A percentile compares a stretch with the other conserved stretches of the same genome.
Conservation (phyloP, 2,329 filamentous ascomycete species). For the Leptographium radiaticola region DNA sequence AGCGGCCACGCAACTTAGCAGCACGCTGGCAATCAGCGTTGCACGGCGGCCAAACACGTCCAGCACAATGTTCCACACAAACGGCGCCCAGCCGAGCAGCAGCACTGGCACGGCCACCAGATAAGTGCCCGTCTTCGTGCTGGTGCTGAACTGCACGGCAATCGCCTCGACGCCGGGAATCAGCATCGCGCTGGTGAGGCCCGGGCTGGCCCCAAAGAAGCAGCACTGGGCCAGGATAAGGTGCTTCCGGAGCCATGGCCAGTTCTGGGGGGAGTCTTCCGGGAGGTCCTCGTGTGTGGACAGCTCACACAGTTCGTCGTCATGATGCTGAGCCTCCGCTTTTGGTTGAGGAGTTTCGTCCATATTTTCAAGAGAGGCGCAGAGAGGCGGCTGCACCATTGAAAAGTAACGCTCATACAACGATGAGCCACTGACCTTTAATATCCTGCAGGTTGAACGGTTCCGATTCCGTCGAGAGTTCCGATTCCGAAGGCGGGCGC, state of each 20-base stretch:
- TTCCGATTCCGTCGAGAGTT: too few relatives aligned
- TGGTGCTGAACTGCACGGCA: not conserved
- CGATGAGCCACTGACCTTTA: too few relatives aligned
- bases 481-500: too few relatives aligned
- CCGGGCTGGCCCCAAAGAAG: not conserved
- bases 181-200: not conserved
- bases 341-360: too few relatives aligned
- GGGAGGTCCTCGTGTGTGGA: too few relatives aligned
- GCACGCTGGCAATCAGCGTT: not conserved
- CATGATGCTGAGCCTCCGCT: too few relatives aligned
- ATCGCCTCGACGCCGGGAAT: not conserved
- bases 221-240: not conserved
- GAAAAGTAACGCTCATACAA: too few relatives aligned
- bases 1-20: not conserved
- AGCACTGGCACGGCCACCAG: not conserved
- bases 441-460: too few relatives aligned
- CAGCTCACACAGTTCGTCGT: too few relatives aligned
- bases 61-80: not conserved
- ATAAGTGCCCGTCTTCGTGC: not conserved
- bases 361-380: too few relatives aligned
- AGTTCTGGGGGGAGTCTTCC: not conserved
- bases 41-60: not conserved
- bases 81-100: not conserved
- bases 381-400: too few relatives aligned
- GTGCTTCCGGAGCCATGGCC: not conserved